Evolutionary conservation across 2,329 filamentous ascomycete genomes (phyloP), one percentile per base, ranked within the genome.

Genomic region (Neurospora sp.): DNA sequence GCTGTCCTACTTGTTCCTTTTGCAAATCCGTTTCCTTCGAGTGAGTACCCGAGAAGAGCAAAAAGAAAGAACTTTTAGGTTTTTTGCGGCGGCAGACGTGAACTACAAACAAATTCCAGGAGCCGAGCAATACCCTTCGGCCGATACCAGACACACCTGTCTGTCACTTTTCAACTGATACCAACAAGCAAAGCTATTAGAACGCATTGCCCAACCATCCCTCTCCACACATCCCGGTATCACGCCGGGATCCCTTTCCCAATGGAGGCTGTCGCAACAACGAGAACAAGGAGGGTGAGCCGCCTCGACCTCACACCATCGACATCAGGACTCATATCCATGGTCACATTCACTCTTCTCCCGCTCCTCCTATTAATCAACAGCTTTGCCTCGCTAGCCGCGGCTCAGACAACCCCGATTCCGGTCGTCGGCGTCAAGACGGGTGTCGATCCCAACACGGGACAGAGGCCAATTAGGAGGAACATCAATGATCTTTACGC

Each of bases 401-500:
- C 71, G 66, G 69, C 71, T 68, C 69, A 62, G 33, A 62, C 28
- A 33, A 62, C 70, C 62, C 73, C 72, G 67, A 71, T 76, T 67
- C 72, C 73, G 36, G 73, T 85, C 8, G 79, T 79, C 28, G 84
- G 84, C 67, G 78, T 79, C 62, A 73, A 75, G 19, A 76, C 76
- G 2, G 79, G 80, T 11, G 77, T 84, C 69, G 76, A 81, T 71
- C 66, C 71, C 15, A 67, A 68, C 23, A 82, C 81, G 15, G 80
- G 81, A 3, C 78, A 80, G 67, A 78, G 81, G 36, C 85, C 85
- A 7, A 70, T 78, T 58, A 81, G 85, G 68, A 77, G 78, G 70
- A 83, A 84, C 71, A 84, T 88, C 72, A 83, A 85, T 73, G 78
- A 80, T 5, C 74, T 87, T 9, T 79, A 82, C 66, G 71, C 77